These are phyloP conservation scores for Solanum lignicaule DNA, from an alignment of 257 asterid genomes.

Conservation along the genomic window DNA sequence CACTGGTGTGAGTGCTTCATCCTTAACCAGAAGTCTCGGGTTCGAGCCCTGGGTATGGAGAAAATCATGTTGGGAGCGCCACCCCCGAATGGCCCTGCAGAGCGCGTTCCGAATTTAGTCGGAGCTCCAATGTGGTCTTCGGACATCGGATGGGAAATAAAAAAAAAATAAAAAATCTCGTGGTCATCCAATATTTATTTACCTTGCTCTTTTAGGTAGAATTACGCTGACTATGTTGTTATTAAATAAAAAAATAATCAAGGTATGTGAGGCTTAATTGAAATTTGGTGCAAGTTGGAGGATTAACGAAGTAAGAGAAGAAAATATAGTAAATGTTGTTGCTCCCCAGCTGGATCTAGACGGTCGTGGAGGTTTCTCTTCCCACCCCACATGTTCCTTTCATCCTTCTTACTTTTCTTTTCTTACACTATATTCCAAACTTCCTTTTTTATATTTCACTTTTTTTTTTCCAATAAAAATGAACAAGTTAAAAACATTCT, in stretches of 20 bases:
- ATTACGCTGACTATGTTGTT: too few species aligned
- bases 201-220: too few species aligned
- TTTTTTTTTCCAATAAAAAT: not conserved
- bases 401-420: not conserved
- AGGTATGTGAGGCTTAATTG: not conserved
- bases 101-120: too few species aligned
- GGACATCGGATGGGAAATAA: too few species aligned
- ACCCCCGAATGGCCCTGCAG: too few species aligned
- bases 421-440: conserved; percentile 32
- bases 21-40: fast-evolving
- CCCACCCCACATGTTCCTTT: conserved; percentile 61
- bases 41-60: too few species aligned
- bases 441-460: conserved; percentile 5
- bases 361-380: conserved; percentile 30
- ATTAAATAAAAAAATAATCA: too few species aligned
- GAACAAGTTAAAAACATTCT: not conserved
- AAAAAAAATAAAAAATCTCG: too few species aligned
- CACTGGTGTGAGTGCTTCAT: too few species aligned
- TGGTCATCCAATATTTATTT: too few species aligned
- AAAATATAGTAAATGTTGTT: conserved; percentile 1
- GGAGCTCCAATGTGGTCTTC: too few species aligned
- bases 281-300: not conserved
- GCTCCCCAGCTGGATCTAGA: conserved; percentile 46
- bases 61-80: too few species aligned
- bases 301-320: not conserved